Evolutionary conservation across 495 filamentous ascomycete genomes (phyloP), one percentile per base, ranked within the genome.

Genomic region (Neurospora sp.): DNA sequence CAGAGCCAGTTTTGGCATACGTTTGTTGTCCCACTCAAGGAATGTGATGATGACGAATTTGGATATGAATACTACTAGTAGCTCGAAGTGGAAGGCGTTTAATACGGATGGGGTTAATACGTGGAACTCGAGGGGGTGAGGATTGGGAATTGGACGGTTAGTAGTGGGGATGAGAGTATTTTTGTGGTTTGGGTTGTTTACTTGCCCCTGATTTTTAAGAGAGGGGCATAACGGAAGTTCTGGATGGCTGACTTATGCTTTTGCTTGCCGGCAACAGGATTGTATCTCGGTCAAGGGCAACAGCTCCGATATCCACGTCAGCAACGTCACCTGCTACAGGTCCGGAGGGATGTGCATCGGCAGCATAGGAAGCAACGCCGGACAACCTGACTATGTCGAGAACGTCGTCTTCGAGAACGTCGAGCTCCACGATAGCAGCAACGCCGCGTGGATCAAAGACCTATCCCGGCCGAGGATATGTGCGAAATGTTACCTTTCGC

Each of bases 281-380:
- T 90, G 90, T 39, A 82, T 91, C 54, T 79, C 89, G 9, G 84
- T 91, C 75, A 89, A 87, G 18, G 90, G 88, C 69, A 87, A 91
- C 77, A 89, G 88, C 70, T 85, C 87, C 73, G 89, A 90, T 74
- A 74, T 85, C 66, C 73, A 80, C 39, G 80, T 82, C 31, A 74
- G 70, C 46, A 84, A 85, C 76, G 77, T 85, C 31, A 79, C 79
- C 72, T 84, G 83, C 78, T 79, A 83, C 76, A 80, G 82, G 74
- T 84, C 82, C 1, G 83, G 81, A 16, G 80, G 79, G 71, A 81
- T 82, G 39, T 72, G 74, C 39, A 77, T 84, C 73, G 80, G 83
- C 20, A 81, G 79, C 20, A 76, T 85, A 60, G 83, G 83, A 10
- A 79, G 76, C 73, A 81, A 83, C 75, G 74, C 74, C 41, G 42